Percentiles rank a stretch among this genome's conserved stretches.
These are phyloP conservation scores for Cystobasidium sp. DNA, from an alignment of 1,284 basidiomycete species.

Conservation along the genomic window DNA sequence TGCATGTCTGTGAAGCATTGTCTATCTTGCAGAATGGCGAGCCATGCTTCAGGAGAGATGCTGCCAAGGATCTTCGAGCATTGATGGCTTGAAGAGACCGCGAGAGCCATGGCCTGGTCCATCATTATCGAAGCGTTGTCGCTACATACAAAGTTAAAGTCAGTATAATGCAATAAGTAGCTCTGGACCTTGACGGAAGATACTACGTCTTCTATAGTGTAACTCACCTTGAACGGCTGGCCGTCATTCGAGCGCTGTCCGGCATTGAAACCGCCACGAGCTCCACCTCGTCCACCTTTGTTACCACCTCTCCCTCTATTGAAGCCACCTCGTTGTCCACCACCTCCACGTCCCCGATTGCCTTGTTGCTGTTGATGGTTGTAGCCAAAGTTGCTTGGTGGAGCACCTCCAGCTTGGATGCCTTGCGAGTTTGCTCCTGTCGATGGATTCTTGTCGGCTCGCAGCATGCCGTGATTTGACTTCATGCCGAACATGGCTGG, in stretches of 20 bases:
- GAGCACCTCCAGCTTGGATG: too few species aligned
- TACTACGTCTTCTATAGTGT: background rate
- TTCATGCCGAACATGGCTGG: conserved; percentile 44
- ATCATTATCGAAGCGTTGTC: conserved; percentile 15
- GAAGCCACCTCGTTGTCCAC: background rate
- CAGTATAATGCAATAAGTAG: background rate
- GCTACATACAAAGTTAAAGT: background rate
- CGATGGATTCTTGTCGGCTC: background rate
- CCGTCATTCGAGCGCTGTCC: conserved; percentile 9
- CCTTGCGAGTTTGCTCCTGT: too few species aligned
- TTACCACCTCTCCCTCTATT: conserved; percentile 10
- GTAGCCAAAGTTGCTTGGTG: too few species aligned
- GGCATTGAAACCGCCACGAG: background rate
- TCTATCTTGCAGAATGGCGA: background rate
- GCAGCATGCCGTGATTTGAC: conserved; percentile 29
- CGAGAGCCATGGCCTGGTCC: background rate
- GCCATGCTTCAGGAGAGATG: conserved; percentile 31
- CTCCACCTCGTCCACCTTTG: conserved; percentile 24
- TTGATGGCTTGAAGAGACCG: conserved; percentile 40
- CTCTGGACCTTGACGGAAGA: background rate
- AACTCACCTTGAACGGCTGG: conserved; percentile 18
- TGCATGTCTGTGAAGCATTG: background rate
- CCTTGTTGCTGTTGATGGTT: too few species aligned
- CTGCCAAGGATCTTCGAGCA: conserved; percentile 41
- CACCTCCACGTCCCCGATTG: background rate